Base-by-base conservation (phyloP, 164 flowering plant species). In the Euptelea pleiosperma region DNA sequence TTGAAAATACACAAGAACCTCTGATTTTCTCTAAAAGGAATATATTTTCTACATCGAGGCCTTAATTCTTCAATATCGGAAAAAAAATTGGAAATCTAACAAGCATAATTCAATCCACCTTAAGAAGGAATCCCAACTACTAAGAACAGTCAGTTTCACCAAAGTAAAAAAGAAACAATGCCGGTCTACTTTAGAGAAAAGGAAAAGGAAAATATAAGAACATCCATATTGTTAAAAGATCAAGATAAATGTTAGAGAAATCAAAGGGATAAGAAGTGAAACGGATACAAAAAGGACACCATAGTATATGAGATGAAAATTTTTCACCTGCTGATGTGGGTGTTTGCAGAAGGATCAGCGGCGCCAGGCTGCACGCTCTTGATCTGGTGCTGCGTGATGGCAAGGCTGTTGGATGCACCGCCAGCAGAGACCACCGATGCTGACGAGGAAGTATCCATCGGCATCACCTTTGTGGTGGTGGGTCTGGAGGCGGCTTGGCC, bases 401-500 rank as follows among this genome's bases (percentile, higher is more conserved):
- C 41, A 19, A 75, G 75, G 76, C 76, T 66, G 75, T 61, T 75
- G 58, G 83, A 57, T 36, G 64, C 58, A 26, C 77, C 59, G 61
- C 73, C 62, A 39, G 69, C 50, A 18, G 75, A 45, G 14, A 68
- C 75, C 64, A 63, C 75, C 8, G 75, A 39, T 16, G 74, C 58
- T 24, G 82, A 39, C 16, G 80, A 68, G 16, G 87, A 51, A 29
- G 73, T n/a, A n/a, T n/a, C 58, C 57, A 58, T 41, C n/a, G 82
- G 67, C 46, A 50, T 68, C 65, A 67, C 75, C 68, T 74, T 78
- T 24, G 73, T 37, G 61, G 69, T 55, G 68, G 85, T n/a, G n/a
- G n/a, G n/a, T n/a, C n/a, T 83, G 54, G 86, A 61, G 67, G 68
- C 70, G 68, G 86, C 72, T 63, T 83, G 85, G 91, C 87, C 91